A percentile compares a stretch with the other conserved stretches of the same genome.
phyloP scores from a whole-genome alignment of 2,329 filamentous ascomycete genomes.

The Cryphonectria radicalis region DNA sequence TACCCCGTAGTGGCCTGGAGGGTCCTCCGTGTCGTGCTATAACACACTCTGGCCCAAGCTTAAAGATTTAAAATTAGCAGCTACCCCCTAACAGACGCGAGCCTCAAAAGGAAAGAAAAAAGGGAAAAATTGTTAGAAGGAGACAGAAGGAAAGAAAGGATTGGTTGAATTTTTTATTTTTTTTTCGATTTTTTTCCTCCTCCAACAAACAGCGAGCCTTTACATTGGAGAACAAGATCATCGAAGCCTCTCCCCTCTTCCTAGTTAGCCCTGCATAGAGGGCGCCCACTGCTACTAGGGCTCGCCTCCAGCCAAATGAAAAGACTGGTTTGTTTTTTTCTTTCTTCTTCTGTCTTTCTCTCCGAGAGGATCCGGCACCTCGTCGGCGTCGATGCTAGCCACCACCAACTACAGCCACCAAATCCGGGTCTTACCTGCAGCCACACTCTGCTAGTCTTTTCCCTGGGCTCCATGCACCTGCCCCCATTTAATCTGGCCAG shows the following conservation, averaged over 20 bases:
- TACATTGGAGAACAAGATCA: not conserved
- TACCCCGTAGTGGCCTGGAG: not conserved
- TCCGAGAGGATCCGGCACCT: constrained; percentile 16
- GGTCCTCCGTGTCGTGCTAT: not conserved
- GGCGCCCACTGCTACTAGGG: not conserved
- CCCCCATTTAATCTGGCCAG: not conserved
- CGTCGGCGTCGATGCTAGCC: constrained; percentile 13
- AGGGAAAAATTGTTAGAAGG: not conserved
- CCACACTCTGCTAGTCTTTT: constrained; percentile 10
- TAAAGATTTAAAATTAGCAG: constrained; percentile 7
- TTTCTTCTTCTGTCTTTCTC: not conserved
- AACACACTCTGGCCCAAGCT: not conserved
- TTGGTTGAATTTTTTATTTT: not conserved
- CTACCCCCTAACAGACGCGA: not conserved
- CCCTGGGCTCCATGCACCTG: constrained; percentile 6
- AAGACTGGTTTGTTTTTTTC: not conserved
- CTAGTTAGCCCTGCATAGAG: not conserved
- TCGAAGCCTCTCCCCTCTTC: not conserved
- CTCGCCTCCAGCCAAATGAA: not conserved
- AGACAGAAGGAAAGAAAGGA: not conserved
- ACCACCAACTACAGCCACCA: constrained; percentile 11
- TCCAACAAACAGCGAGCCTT: not conserved
- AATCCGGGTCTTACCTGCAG: not conserved
- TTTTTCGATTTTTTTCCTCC: not conserved
- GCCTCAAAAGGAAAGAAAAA: not conserved